Base-by-base conservation (phyloP, 306 rosid species). In the Quercus berberidifolia region DNA sequence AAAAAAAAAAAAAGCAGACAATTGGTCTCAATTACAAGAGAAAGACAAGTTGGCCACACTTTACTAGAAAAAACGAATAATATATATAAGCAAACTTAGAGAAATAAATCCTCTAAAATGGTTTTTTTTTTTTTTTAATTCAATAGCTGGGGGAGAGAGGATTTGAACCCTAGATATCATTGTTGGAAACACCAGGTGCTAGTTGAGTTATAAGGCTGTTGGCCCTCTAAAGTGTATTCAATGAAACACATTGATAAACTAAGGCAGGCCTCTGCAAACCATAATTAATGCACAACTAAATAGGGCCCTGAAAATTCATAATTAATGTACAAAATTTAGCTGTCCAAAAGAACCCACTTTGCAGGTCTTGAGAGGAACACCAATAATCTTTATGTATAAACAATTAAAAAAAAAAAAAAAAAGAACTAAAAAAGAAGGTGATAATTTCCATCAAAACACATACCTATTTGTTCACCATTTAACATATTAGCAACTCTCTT, bases 401-500 rank as follows among this genome's bases (percentile, higher is more conserved):
- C 6, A 76, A 49, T 26, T 15, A 5, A n/a, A 58, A 19, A 5
- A 18, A 58, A 19, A n/a, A 6, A 18, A 28, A 62, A 38, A 38
- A 41, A 41, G 3, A 41, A 41, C 46, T 3, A 0, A 41, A 41
- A 69, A 10, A 4, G 43, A 67, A 41, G 57, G 58, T 69, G 35
- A 57, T 8, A 54, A 55, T 31, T 25, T 7, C 25, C 14, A 64
- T 76, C 35, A 5, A 77, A 71, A 64, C 9, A 46, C 74, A 14
- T 89, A 94, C 99, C 99, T 76, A 91, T 91, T 30, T 88, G 92
- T 95, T 95, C 98, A 33, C 97, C 98, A 81, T 95, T 95, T 55
- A 95, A 73, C 89, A 85, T 87, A 43, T 88, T 76, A 52, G 99
- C 98, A 75, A 91, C 94, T 82, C 86, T 89, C 84, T 95, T 93